A percentile compares a stretch with the other conserved stretches of the same genome.
Evolutionary conservation across 176 grass and related monocot species (phyloP).

Genomic region (Bonia amplexicaulis): DNA sequence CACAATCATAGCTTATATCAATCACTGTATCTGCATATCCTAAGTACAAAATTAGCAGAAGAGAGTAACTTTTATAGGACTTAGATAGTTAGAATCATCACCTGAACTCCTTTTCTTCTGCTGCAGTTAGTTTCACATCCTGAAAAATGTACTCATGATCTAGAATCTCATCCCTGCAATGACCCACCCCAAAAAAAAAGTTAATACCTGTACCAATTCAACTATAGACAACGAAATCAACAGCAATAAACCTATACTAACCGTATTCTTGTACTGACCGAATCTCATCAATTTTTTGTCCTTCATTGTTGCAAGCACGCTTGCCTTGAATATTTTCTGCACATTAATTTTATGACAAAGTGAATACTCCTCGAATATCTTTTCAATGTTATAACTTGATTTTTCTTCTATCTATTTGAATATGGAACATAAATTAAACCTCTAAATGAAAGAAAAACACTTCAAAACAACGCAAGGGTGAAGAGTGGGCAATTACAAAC

Average conservation of each 20-base stretch:
- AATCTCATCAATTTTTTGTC: conserved; percentile 91
- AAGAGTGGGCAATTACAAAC: too few species aligned
- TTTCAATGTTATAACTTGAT: too few species aligned
- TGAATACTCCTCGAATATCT: too few species aligned
- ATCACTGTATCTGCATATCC: background rate
- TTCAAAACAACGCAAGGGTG: too few species aligned
- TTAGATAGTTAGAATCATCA: conserved; percentile 21
- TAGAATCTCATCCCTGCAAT: conserved; percentile 76
- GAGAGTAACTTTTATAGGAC: background rate
- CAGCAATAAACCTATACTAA: conserved; percentile 14
- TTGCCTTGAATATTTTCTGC: conserved; percentile 84
- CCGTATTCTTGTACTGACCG: conserved; percentile 45
- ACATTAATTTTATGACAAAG: too few species aligned
- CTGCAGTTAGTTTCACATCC: conserved; percentile 70
- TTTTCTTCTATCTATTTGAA: too few species aligned
- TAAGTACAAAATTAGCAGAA: conserved; percentile 3
- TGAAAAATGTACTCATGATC: conserved; percentile 94
- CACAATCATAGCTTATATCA: background rate
- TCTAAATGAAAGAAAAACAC: too few species aligned
- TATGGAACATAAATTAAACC: too few species aligned
- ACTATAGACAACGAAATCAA: conserved; percentile 8
- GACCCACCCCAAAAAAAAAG: background rate
- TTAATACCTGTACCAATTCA: conserved; percentile 6
- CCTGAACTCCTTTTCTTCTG: conserved; percentile 78
- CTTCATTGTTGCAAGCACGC: conserved; percentile 71